A percentile compares a stretch with the other conserved stretches of the same genome.
Conservation (phyloP, 495 filamentous ascomycete genomes). For the Talaromyces proteolyticus region DNA sequence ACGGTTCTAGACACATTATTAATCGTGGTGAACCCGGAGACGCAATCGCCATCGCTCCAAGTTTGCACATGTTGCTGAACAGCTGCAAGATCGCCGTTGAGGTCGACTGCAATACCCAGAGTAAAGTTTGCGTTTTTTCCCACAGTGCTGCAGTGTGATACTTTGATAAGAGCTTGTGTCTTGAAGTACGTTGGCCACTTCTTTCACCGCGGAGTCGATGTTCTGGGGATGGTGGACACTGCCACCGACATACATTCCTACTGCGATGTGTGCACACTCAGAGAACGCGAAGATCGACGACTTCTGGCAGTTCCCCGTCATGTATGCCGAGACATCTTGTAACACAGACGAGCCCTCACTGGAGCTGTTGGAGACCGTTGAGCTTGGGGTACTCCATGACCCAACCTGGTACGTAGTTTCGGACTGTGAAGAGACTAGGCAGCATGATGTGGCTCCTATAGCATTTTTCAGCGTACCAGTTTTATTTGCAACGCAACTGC, state of each 20-base stretch:
- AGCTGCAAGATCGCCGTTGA: neutral
- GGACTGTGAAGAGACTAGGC: neutral
- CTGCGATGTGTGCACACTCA: neutral
- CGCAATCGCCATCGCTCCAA: neutral
- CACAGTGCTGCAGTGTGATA: neutral
- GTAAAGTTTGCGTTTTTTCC: neutral
- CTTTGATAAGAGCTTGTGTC: neutral
- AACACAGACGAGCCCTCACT: neutral
- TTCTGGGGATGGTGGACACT: neutral
- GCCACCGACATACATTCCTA: neutral
- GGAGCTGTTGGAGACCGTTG: neutral
- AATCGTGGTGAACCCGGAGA: neutral
- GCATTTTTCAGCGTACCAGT: neutral
- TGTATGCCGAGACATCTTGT: neutral
- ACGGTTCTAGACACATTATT: neutral
- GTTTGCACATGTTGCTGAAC: neutral
- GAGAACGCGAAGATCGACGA: neutral
- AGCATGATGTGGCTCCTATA: neutral
- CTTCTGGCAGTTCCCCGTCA: neutral
- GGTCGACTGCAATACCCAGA: neutral
- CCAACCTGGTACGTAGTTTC: neutral
- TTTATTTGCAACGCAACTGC: neutral
- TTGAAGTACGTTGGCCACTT: neutral
- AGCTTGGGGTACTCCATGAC: neutral
- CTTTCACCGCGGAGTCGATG: neutral